These are phyloP conservation scores for Plasmodium yoelii DNA, from an alignment of 169 alveolate genomes.

Conservation along the genomic window DNA sequence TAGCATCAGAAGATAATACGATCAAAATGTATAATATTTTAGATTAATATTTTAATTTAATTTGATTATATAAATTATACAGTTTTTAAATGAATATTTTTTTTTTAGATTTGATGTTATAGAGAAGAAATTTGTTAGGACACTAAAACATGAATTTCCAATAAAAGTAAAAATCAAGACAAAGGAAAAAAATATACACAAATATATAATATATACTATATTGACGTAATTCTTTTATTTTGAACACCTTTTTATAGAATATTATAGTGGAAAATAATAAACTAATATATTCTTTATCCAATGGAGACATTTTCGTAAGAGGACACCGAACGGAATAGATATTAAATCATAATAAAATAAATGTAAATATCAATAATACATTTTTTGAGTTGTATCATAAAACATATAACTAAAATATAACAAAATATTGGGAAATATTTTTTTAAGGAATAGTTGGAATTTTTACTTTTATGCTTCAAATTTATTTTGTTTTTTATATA, in stretches of 20 bases:
- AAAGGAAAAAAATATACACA: slow-evolving; percentile 20
- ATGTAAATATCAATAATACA: slow-evolving; percentile 3
- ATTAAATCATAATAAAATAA: background rate
- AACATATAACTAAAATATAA: background rate
- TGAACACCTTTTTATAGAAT: slow-evolving; percentile 37
- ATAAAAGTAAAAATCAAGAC: slow-evolving; percentile 52
- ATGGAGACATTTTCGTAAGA: slow-evolving; percentile 51
- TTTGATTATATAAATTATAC: slow-evolving; percentile 5
- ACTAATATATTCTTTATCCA: slow-evolving; percentile 44
- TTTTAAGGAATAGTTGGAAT: too few relatives aligned
- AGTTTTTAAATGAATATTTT: slow-evolving; percentile 10
- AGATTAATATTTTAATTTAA: slow-evolving; percentile 28
- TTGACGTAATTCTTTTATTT: slow-evolving; percentile 16
- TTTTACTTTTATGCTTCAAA: too few relatives aligned
- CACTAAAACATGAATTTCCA: slow-evolving; percentile 72
- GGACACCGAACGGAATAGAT: slow-evolving; percentile 18
- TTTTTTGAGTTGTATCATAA: background rate
- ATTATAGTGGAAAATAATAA: slow-evolving; percentile 48
- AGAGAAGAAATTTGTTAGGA: slow-evolving; percentile 62
- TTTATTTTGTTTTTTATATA: too few relatives aligned
- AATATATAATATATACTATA: background rate
- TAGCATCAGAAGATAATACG: slow-evolving; percentile 75
- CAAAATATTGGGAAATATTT: background rate
- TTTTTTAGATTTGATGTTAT: slow-evolving; percentile 55
- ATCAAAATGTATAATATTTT: slow-evolving; percentile 57